Evolutionary conservation across 1,284 basidiomycete species (phyloP).

Genomic region (Apiotrichum brassicae): DNA sequence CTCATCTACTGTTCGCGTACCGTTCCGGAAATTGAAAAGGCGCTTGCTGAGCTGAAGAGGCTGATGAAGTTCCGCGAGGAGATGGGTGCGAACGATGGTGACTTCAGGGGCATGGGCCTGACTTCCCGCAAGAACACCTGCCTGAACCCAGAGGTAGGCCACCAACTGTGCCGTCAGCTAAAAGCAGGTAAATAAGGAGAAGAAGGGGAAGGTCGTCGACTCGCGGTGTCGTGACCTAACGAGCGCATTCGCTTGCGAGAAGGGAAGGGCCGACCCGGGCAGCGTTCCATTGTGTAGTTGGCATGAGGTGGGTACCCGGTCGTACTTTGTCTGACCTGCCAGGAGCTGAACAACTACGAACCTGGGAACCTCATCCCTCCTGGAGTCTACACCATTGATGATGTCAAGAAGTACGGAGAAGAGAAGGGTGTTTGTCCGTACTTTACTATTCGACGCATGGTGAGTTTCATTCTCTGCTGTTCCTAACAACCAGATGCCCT

Average conservation of each 20-base stretch:
- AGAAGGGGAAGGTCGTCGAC: constrained; percentile 96
- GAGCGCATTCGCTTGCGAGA: constrained; percentile 75
- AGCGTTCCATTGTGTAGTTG: constrained; percentile 89
- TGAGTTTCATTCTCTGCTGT: constrained; percentile 48
- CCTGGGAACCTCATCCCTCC: constrained; percentile 76
- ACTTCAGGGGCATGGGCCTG: constrained; percentile 83
- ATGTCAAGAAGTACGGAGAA: constrained; percentile 81
- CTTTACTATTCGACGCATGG: constrained; percentile 94
- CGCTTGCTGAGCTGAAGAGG: constrained; percentile 78
- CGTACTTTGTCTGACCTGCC: constrained; percentile 1
- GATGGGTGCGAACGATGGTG: constrained; percentile 65
- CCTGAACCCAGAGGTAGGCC: constrained; percentile 81
- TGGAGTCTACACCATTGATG: constrained; percentile 92
- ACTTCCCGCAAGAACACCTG: constrained; percentile 96
- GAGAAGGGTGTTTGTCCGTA: constrained; percentile 89
- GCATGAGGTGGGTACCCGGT: constrained; percentile 68
- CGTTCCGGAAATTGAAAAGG: constrained; percentile 99
- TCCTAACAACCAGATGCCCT: constrained; percentile 66
- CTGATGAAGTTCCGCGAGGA: constrained; percentile 88
- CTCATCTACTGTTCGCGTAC: constrained; percentile 99
- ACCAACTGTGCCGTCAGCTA: not conserved
- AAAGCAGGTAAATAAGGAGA: constrained; percentile 80
- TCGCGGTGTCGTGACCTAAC: constrained; percentile 95
- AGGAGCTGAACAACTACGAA: constrained; percentile 72
- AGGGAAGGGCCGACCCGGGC: constrained; percentile 78